Conservation (phyloP, 1,139 yeast genomes). For the Zygosaccharomyces sapae region DNA sequence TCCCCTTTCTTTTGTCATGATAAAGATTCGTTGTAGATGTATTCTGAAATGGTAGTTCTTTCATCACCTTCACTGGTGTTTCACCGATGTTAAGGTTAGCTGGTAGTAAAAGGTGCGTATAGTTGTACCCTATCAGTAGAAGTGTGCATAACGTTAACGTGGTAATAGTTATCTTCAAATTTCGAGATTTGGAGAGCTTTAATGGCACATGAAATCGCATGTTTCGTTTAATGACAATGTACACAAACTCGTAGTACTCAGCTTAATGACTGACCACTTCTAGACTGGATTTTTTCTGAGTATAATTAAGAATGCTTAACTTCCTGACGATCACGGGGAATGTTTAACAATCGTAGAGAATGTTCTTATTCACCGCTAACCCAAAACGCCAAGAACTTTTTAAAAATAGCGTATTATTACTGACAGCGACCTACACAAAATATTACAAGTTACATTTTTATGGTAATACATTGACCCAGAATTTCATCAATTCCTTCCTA, state of each 20-base stretch:
- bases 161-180: conserved; percentile 1
- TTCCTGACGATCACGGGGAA: no score
- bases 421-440: neutral
- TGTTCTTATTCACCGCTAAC: no score
- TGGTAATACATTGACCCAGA: conserved; percentile 36
- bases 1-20: conserved; percentile 27
- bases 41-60: neutral
- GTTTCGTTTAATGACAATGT: neutral
- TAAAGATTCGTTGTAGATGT: conserved; percentile 2
- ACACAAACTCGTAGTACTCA: no score
- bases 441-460: conserved; percentile 12
- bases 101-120: conserved; percentile 3
- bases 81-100: neutral
- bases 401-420: no score
- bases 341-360: neutral
- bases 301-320: no score
- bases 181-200: neutral
- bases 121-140: conserved; percentile 1
- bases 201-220: neutral
- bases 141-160: conserved; percentile 2
- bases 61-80: neutral
- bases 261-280: neutral
- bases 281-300: neutral
- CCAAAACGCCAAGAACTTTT: no score
- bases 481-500: conserved; percentile 24